These are phyloP conservation scores for Panellus pusillus DNA, from an alignment of 768 basidiomycete genomes.

Conservation along the genomic window DNA sequence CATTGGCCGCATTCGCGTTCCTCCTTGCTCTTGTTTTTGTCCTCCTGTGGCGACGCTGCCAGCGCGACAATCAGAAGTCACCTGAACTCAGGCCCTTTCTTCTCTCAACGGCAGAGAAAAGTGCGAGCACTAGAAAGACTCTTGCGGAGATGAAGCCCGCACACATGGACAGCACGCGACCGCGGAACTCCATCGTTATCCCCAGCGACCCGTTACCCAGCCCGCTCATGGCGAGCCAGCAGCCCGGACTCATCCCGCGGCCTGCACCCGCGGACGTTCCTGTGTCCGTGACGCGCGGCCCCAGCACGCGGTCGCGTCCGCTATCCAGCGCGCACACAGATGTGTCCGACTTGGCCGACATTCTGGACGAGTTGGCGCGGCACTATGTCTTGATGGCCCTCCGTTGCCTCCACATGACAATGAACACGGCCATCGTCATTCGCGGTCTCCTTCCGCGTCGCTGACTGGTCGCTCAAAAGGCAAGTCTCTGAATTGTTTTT, in stretches of 20 bases:
- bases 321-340: not conserved
- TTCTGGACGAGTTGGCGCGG: conserved; percentile 6
- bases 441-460: not conserved
- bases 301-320: not conserved
- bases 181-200: not conserved
- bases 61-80: not conserved
- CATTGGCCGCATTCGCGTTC: not conserved
- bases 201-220: not conserved
- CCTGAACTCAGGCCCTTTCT: no score
- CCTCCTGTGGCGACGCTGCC: not conserved
- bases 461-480: conserved; percentile 8
- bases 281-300: not conserved
- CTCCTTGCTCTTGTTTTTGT: not conserved
- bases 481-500: not conserved
- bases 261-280: conserved; percentile 6
- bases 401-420: not conserved
- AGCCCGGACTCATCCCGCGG: conserved; percentile 4
- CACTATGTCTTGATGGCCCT: conserved; percentile 9
- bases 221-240: conserved; percentile 6
- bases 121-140: not conserved
- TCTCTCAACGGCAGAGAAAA: not conserved
- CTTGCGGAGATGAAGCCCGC: conserved; percentile 5
- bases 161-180: conserved; percentile 6
- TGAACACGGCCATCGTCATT: not conserved
- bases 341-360: conserved; percentile 2